Conservation (phyloP, 2,329 filamentous ascomycete species). For the Plectosphaerella plurivora region DNA sequence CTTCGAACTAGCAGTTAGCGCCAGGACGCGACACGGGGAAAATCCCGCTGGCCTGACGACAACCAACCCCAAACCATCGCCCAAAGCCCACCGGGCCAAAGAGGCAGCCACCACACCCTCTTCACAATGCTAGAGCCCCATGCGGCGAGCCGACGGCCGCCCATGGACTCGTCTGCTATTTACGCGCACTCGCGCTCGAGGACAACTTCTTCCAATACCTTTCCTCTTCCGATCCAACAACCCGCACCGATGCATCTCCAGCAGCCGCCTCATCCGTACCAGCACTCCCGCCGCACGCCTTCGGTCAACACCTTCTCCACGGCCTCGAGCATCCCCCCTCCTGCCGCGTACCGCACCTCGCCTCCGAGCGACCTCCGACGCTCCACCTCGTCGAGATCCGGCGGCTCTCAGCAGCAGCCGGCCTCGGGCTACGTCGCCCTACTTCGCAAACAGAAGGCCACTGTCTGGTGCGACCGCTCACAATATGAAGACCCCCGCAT, state of each 20-base stretch:
- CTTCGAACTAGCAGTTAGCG: neutral
- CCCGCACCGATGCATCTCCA: constrained; percentile 26
- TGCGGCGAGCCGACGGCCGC: constrained; percentile 16
- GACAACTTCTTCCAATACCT: constrained; percentile 52
- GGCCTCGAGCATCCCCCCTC: constrained; percentile 61
- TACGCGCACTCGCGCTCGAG: constrained; percentile 52
- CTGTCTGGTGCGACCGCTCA: constrained; percentile 94
- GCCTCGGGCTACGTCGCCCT: constrained; percentile 85
- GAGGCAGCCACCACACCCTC: neutral
- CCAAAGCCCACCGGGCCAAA: too few species aligned
- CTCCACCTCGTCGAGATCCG: constrained; percentile 77
- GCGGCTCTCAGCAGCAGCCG: constrained; percentile 34
- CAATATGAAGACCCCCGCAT: constrained; percentile 88
- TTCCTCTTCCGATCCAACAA: constrained; percentile 29
- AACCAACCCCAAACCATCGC: neutral
- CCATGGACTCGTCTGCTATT: constrained; percentile 19
- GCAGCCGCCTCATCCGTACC: constrained; percentile 25
- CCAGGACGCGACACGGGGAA: neutral
- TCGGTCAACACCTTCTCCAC: constrained; percentile 67
- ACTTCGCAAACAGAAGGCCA: constrained; percentile 95
- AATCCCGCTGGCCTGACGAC: neutral
- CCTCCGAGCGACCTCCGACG: constrained; percentile 60
- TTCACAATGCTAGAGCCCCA: constrained; percentile 12
- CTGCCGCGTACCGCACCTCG: constrained; percentile 52
- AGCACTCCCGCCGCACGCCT: constrained; percentile 53